Evolutionary conservation across 129 eudicot genomes (phyloP), one percentile per base, ranked within the genome.

Genomic region (carrot (Daucus carota)): DNA sequence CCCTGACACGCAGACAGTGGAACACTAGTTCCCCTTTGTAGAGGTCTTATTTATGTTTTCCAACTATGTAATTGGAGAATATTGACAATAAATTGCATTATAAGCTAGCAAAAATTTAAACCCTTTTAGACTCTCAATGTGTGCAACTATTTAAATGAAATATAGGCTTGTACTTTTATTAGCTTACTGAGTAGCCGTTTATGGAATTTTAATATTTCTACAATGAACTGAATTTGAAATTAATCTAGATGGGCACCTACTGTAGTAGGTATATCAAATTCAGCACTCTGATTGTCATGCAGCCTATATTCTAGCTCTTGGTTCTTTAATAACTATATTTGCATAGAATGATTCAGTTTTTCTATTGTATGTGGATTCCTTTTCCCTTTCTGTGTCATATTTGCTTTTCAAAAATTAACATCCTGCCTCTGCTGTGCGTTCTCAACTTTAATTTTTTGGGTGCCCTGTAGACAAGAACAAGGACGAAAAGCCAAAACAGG

Each of bases 391-490:
- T 2, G 8, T 17, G 72, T 66, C 17, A 33, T 4, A 4, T 63
- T 65, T 29, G 17, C 26, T 67, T 34, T 33, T 17, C 14, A 67
- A 67, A 17, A 32, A 0, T 8, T n/a, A 45, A 32, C 43, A 68
- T 36, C 15, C 26, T 18, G 15, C 47, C 74, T n/a, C 38, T 65
- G 31, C 16, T 31, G 13, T 33, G 6, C 44, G 1, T 46, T 43
- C 22, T 44, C n/a, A 44, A 34, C 41, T 20, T 28, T 8, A 73
- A 1, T 42, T 40, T n/a, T 76, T 77, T 85, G 77, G 77, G 50
- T 76, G 71, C 57, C 65, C 82, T 81, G 85, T 86, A 89, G 94
- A 83, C 75, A 86, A 85, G 84, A 88, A 77, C 67, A 85, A 84
- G 77, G 86, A 87, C 12, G 88, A 82, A 70, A 77, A 29, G 52